Percentiles rank a stretch among this genome's conserved stretches.
Evolutionary conservation across 1,284 basidiomycete species (phyloP).

Genomic region (Ustilago curta): DNA sequence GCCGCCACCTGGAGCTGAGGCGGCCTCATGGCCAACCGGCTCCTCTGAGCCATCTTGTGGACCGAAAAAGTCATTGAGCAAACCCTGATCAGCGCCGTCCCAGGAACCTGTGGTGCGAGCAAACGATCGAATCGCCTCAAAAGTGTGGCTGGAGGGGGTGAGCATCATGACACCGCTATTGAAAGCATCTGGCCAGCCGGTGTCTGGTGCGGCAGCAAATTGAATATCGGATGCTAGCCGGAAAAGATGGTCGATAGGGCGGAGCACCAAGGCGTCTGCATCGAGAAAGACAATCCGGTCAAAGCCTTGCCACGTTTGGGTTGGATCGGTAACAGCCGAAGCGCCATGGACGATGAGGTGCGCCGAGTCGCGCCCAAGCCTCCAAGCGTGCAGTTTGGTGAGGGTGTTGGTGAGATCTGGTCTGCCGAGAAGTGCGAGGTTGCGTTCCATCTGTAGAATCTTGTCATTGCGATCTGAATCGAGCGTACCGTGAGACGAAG

Average conservation of each 20-base stretch:
- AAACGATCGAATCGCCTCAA: conserved; percentile 78
- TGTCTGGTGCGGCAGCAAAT: conserved; percentile 88
- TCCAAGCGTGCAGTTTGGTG: conserved; percentile 95
- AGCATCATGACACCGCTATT: conserved; percentile 95
- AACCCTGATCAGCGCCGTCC: conserved; percentile 96
- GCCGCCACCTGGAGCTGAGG: conserved; percentile 73
- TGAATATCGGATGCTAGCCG: conserved; percentile 26
- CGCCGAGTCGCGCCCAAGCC: conserved; percentile 72
- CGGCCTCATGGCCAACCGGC: background rate
- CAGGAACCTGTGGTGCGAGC: conserved; percentile 84
- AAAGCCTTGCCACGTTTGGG: conserved; percentile 75
- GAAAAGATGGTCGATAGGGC: conserved; percentile 61
- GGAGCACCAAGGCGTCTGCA: conserved; percentile 90
- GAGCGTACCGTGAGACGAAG: conserved; percentile 7
- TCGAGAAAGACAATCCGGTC: conserved; percentile 93
- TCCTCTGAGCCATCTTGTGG: conserved; percentile 71
- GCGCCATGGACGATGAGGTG: conserved; percentile 26
- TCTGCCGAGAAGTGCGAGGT: conserved; percentile 88
- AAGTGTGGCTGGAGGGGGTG: conserved; percentile 83
- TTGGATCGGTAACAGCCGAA: background rate
- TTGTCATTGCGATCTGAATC: conserved; percentile 37
- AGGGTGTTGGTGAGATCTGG: conserved; percentile 85
- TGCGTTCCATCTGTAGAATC: conserved; percentile 72
- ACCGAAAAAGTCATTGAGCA: conserved; percentile 89
- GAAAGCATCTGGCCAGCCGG: conserved; percentile 99